These are phyloP conservation scores for Fraxinus velutina DNA, from an alignment of 305 asterid genomes.

Conservation along the genomic window DNA sequence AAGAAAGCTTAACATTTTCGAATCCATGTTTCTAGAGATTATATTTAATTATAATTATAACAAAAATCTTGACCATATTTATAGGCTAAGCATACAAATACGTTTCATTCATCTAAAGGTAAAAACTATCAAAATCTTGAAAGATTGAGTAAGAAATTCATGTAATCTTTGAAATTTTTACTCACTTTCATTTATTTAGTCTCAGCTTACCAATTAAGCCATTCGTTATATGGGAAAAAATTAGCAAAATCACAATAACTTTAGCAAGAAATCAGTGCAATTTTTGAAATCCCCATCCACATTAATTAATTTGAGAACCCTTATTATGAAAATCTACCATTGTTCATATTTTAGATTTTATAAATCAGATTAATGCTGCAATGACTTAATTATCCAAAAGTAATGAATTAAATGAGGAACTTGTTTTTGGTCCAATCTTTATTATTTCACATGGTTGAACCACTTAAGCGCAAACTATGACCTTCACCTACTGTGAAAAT, in stretches of 20 bases:
- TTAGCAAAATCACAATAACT: not conserved
- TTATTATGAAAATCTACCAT: too few species aligned
- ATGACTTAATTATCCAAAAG: too few species aligned
- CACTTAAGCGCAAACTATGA: too few species aligned
- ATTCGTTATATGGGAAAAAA: not conserved
- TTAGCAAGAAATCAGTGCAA: not conserved
- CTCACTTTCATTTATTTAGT: not conserved
- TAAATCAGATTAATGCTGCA: too few species aligned
- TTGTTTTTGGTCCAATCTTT: too few species aligned
- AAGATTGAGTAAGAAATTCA: not conserved
- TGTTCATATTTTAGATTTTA: too few species aligned
- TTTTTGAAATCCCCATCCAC: too few species aligned
- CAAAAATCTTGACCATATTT: not conserved
- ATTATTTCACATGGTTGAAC: too few species aligned
- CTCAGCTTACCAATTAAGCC: not conserved
- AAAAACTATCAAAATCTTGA: not conserved
- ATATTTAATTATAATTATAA: not conserved
- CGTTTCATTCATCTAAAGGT: not conserved
- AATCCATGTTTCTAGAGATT: not conserved
- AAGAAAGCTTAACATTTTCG: not conserved
- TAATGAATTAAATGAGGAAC: too few species aligned
- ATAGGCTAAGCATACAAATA: not conserved
- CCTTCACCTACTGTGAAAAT: too few species aligned
- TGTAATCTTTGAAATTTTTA: not conserved
- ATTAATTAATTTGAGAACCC: too few species aligned